Percentiles rank a stretch among this genome's conserved stretches.
Conservation (phyloP, 208 protist genomes). For the Leishmania mexicana region DNA sequence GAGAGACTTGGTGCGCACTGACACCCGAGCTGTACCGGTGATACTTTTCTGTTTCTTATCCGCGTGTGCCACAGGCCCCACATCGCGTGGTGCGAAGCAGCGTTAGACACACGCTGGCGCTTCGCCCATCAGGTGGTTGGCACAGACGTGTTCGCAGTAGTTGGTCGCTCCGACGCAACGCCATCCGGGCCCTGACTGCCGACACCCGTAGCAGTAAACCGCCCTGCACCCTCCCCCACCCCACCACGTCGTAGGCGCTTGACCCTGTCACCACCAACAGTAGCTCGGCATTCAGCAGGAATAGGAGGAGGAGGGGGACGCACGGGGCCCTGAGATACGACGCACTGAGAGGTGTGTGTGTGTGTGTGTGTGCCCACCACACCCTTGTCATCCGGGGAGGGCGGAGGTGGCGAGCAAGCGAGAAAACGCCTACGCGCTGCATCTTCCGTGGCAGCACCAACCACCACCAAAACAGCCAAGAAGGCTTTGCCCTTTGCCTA, state of each 20-base stretch:
- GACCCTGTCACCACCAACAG: not conserved
- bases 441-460: not conserved
- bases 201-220: not conserved
- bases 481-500: not conserved
- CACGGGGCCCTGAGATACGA: not conserved
- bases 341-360: not conserved
- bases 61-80: not conserved
- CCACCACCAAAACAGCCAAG: not conserved
- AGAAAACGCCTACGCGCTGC: not conserved
- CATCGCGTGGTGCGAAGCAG: not conserved
- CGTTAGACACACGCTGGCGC: not conserved
- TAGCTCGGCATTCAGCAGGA: not conserved
- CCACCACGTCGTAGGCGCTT: not conserved
- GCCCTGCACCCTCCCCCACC: not conserved
- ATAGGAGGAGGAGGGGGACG: not conserved
- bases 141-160: not conserved
- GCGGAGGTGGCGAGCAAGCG: not conserved
- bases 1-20: not conserved
- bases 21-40: not conserved
- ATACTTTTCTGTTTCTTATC: not conserved
- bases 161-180: not conserved
- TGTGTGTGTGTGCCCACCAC: not conserved
- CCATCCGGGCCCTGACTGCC: not conserved
- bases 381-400: not conserved
- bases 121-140: not conserved